Conservation (phyloP, 2,329 filamentous ascomycete species). For the Pseudogymnoascus sp. region DNA sequence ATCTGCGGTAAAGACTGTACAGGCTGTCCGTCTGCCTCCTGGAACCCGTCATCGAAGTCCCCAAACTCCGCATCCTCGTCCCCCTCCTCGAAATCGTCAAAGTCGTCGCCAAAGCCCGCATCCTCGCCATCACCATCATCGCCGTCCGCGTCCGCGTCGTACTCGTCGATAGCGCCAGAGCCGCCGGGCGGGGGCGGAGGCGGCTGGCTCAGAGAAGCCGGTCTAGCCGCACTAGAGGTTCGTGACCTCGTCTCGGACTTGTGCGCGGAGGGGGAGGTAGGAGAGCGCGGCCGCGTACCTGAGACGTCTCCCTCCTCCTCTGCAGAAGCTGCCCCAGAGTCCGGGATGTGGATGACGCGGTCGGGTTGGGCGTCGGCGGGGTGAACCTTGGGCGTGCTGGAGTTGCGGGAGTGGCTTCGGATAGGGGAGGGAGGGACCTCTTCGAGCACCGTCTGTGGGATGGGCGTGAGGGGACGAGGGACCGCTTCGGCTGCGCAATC, state of each 20-base stretch:
- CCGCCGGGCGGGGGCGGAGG: slow-evolving; percentile 29
- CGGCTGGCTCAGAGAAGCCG: slow-evolving; percentile 33
- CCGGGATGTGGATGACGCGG: slow-evolving; percentile 41
- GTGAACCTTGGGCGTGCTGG: slow-evolving; percentile 46
- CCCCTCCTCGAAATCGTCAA: slow-evolving; percentile 58
- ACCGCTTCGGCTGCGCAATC: slow-evolving; percentile 1
- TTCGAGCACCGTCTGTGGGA: slow-evolving; percentile 50
- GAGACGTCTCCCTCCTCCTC: slow-evolving; percentile 38
- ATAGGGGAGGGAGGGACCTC: slow-evolving; percentile 44
- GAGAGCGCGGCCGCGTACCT: slow-evolving; percentile 42
- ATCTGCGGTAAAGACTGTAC: slow-evolving; percentile 28
- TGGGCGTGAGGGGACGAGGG: slow-evolving; percentile 32
- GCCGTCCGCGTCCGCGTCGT: slow-evolving; percentile 20
- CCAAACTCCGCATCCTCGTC: slow-evolving; percentile 41
- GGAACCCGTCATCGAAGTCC: slow-evolving; percentile 55
- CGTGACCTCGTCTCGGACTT: slow-evolving; percentile 54
- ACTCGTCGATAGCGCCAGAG: slow-evolving; percentile 13
- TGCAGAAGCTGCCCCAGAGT: slow-evolving; percentile 22
- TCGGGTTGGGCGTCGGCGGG: slow-evolving; percentile 51
- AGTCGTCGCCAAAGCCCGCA: slow-evolving; percentile 54
- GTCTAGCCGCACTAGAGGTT: slow-evolving; percentile 43
- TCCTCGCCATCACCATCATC: slow-evolving; percentile 33
- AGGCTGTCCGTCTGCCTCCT: slow-evolving; percentile 41
- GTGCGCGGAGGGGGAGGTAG: slow-evolving; percentile 37
- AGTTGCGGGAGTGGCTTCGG: slow-evolving; percentile 53